Evolutionary conservation across 1,139 yeast species (phyloP).

Genomic region (Kurtzmaniella quercitrusa): DNA sequence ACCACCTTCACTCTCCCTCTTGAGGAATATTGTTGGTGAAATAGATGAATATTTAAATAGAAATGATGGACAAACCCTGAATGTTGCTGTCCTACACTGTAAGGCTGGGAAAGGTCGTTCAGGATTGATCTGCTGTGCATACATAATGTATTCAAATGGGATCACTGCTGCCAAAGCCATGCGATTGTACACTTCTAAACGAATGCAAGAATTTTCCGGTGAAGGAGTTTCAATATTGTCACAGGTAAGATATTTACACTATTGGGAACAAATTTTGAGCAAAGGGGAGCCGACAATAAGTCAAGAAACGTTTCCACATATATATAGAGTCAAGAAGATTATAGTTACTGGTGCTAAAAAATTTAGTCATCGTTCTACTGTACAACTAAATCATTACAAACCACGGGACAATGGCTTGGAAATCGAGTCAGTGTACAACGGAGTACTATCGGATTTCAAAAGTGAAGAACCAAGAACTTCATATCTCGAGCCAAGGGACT

Average conservation of each 20-base stretch:
- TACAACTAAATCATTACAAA: neutral
- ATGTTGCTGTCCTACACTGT: conserved; percentile 77
- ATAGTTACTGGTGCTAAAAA: neutral
- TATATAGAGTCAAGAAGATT: neutral
- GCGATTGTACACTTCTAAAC: conserved; percentile 44
- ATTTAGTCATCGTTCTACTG: neutral
- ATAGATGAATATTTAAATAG: conserved; percentile 39
- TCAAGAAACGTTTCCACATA: neutral
- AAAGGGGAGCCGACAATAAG: neutral
- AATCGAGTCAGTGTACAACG: neutral
- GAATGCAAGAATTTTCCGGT: conserved; percentile 59
- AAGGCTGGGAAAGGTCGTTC: conserved; percentile 91
- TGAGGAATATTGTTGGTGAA: conserved; percentile 41
- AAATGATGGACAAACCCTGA: conserved; percentile 10
- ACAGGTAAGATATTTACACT: conserved; percentile 63
- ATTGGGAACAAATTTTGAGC: conserved; percentile 42
- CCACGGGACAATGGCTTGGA: neutral
- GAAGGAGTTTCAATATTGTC: conserved; percentile 70
- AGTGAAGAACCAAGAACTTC: conserved; percentile 4
- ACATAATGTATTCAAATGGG: conserved; percentile 48
- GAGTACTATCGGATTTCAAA: neutral
- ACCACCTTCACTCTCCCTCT: conserved; percentile 59
- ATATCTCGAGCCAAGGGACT: conserved; percentile 1
- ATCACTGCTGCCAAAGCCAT: conserved; percentile 44
- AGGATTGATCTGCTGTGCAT: conserved; percentile 73